Conservation (phyloP, 2,329 filamentous ascomycete genomes). For the Rhytidhysteron rufulum region DNA sequence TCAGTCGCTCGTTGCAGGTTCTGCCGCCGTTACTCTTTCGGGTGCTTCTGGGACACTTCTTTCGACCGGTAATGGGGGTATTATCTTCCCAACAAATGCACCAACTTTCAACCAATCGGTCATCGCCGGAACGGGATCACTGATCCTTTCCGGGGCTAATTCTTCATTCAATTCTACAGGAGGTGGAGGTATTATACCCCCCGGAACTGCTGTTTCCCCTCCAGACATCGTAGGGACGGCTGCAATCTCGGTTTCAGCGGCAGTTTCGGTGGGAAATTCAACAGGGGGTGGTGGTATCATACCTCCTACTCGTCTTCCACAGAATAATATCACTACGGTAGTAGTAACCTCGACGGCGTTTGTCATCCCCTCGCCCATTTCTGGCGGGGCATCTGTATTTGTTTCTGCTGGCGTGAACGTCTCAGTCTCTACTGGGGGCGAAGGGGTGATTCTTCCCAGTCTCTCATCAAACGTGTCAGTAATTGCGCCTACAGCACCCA, state of each 20-base stretch:
- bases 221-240: background rate
- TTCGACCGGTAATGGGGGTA: constrained; percentile 1
- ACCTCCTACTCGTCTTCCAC: background rate
- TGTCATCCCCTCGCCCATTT: background rate
- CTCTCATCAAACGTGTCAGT: background rate
- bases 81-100: constrained; percentile 1
- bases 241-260: background rate
- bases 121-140: background rate
- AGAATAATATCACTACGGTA: background rate
- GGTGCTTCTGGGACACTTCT: constrained; percentile 3
- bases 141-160: background rate
- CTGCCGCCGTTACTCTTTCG: constrained; percentile 11
- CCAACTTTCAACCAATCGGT: too few relatives aligned
- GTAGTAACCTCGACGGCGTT: too few relatives aligned
- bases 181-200: background rate
- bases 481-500: background rate
- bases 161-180: background rate
- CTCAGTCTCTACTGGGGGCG: background rate
- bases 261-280: background rate
- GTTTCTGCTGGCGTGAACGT: background rate
- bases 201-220: background rate
- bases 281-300: background rate
- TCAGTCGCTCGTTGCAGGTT: constrained; percentile 14
- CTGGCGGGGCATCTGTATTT: background rate
- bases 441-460: background rate